Conservation (phyloP, 371 early-diverging fungal genomes). For the Blakeslea trispora region DNA sequence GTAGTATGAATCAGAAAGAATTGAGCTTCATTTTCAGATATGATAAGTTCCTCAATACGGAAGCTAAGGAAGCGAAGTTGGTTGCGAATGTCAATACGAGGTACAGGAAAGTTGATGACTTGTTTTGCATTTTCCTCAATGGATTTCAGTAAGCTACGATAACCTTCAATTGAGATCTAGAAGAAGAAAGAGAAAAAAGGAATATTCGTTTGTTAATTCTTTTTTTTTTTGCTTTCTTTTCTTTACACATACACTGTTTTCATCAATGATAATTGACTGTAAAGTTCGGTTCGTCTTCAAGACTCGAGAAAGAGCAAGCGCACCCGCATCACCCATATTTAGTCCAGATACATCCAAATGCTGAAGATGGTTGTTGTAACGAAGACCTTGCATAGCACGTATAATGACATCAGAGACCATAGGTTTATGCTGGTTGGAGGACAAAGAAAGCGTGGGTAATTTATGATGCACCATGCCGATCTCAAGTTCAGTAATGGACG, state of each 20-base stretch:
- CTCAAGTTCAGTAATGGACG: constrained; percentile 22
- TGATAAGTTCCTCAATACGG: constrained; percentile 29
- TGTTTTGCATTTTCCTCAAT: constrained; percentile 22
- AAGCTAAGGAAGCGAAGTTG: constrained; percentile 27
- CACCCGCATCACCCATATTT: constrained; percentile 37
- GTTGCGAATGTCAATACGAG: constrained; percentile 33
- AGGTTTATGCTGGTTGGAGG: background rate
- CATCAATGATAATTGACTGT: constrained; percentile 32
- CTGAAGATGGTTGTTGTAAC: constrained; percentile 26
- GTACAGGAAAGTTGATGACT: constrained; percentile 32
- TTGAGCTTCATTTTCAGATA: constrained; percentile 37
- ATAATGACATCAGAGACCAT: constrained; percentile 25
- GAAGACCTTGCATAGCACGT: constrained; percentile 28
- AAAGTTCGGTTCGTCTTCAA: constrained; percentile 29
- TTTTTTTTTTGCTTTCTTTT: background rate
- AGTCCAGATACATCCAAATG: constrained; percentile 34
- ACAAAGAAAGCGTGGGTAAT: background rate
- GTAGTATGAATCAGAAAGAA: constrained; percentile 43
- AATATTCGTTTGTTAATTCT: no score
- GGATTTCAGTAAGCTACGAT: constrained; percentile 25
- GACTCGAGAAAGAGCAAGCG: constrained; percentile 28
- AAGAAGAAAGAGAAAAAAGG: no score
- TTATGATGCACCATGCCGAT: constrained; percentile 10
- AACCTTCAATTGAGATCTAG: constrained; percentile 47
- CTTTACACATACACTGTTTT: constrained; percentile 33